Evolutionary conservation across 768 basidiomycete genomes (phyloP), one percentile per base, ranked within the genome.

Genomic region (Lentinus tigrinus): DNA sequence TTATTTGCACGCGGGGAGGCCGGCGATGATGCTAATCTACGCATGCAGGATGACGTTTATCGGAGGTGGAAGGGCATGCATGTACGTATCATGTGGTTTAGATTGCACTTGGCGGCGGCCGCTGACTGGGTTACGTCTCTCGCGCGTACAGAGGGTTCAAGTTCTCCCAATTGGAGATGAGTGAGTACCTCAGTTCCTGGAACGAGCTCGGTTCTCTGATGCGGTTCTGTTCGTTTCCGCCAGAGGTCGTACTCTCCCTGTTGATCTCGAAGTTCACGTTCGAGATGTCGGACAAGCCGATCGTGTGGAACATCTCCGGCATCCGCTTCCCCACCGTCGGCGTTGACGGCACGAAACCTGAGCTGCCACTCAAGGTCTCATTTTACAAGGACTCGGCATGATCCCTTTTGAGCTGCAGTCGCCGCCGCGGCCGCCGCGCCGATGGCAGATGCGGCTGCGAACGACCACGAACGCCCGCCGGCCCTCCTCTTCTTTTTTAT

Each of bases 11-110:
- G 13, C 51, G 27, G n/a, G 47, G 40, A 43, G 50, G 3, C 14
- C 26, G 23, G 34, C 13, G 4, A 23, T 42, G n/a, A 24, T 31
- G 38, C 46, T 53, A 2, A 28, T 24, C 38, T 13, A 21, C 42
- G n/a, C 21, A 14, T 14, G 37, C 58, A 72, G 71, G 55, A 70
- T 72, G 71, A 69, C 71, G 1, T 70, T 70, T 52, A 65, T 69
- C 49, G 69, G 69, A 2, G 71, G 71, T 1, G 64, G 64, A 19
- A 50, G 71, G 13, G 65, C 67, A 8, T 71, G 71, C 65, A 71
- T 70, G 70, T 71, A 52, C 36, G 69, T 61, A 4, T 21, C 27
- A 26, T 57, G 17, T 44, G 46, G 9, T 14, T 56, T 14, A 21
- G 4, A 14, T 34, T 14, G 3, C 4, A 3, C 5, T 10, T 23